Conservation (phyloP, 768 basidiomycete genomes). For the Zangia roseola region DNA sequence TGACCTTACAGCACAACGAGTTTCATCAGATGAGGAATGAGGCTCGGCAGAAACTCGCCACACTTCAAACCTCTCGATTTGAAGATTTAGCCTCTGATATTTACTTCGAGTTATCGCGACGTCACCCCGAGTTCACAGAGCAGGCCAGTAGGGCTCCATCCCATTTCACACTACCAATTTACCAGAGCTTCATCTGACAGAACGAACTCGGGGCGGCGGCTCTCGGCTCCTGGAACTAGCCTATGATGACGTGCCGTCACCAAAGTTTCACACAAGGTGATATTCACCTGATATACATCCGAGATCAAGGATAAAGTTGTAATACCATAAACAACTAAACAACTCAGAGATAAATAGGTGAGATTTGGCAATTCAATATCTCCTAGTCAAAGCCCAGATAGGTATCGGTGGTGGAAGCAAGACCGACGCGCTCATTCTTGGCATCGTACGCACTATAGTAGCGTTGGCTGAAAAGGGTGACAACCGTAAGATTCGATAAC, state of each 20-base stretch:
- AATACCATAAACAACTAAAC: no score
- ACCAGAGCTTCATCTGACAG: conserved; percentile 8
- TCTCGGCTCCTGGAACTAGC: conserved; percentile 52
- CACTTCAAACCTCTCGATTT: conserved; percentile 83
- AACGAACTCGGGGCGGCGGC: conserved; percentile 22
- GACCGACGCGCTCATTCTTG: no score
- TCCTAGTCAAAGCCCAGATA: no score
- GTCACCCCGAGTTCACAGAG: conserved; percentile 96
- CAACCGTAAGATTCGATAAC: no score
- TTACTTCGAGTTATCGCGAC: conserved; percentile 85
- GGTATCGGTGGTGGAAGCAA: no score
- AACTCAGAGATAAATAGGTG: no score
- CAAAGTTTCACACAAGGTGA: conserved; percentile 64
- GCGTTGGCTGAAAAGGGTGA: no score
- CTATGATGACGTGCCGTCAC: conserved; percentile 73
- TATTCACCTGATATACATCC: no score
- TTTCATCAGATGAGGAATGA: conserved; percentile 99
- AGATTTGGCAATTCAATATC: no score
- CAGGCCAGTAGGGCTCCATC: conserved; percentile 48
- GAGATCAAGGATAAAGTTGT: no score
- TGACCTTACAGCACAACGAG: conserved; percentile 56
- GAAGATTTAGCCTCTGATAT: conserved; percentile 96
- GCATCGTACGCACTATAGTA: no score
- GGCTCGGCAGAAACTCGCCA: conserved; percentile 95
- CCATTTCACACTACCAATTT: not conserved